These are phyloP conservation scores for Lyophyllum atratum DNA, from an alignment of 768 basidiomycete species.

Conservation along the genomic window DNA sequence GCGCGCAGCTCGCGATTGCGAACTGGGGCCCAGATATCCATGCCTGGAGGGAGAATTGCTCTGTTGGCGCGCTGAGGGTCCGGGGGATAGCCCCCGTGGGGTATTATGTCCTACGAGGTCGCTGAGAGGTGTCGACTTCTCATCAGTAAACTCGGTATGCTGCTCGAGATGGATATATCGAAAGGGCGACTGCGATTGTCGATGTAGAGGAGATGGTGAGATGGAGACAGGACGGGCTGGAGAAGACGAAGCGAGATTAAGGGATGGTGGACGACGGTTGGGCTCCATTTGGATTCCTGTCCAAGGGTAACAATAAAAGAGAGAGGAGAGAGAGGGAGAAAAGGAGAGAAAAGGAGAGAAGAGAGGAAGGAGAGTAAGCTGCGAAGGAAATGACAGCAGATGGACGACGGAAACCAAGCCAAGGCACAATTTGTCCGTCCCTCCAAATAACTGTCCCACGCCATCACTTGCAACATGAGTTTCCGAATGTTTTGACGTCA, in stretches of 20 bases:
- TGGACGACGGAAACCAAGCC: conserved; percentile 8
- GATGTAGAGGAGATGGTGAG: conserved; percentile 25
- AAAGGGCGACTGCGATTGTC: conserved; percentile 34
- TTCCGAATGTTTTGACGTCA: conserved; percentile 14
- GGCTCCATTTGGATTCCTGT: conserved; percentile 34
- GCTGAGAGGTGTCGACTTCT: conserved; percentile 29
- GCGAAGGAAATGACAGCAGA: conserved; percentile 8
- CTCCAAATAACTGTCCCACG: conserved; percentile 16
- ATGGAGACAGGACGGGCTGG: conserved; percentile 29
- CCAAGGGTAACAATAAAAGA: conserved; percentile 26
- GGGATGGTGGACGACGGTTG: conserved; percentile 23
- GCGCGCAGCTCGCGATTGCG: conserved; percentile 7
- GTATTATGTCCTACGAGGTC: conserved; percentile 23
- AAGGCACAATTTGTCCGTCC: conserved; percentile 11
- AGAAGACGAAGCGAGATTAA: conserved; percentile 31
- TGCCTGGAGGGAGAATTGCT: neutral
- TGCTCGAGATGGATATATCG: conserved; percentile 30
- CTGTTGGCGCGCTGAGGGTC: conserved; percentile 12
- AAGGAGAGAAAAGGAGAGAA: conserved; percentile 21
- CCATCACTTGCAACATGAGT: conserved; percentile 13
- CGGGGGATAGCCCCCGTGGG: conserved; percentile 7
- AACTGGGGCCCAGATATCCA: conserved; percentile 4
- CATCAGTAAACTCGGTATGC: conserved; percentile 17
- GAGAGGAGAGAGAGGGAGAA: conserved; percentile 8
- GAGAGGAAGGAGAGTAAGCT: conserved; percentile 16